Conservation (phyloP, 345 rosid genomes). For the Pseudoturritis turrita region DNA sequence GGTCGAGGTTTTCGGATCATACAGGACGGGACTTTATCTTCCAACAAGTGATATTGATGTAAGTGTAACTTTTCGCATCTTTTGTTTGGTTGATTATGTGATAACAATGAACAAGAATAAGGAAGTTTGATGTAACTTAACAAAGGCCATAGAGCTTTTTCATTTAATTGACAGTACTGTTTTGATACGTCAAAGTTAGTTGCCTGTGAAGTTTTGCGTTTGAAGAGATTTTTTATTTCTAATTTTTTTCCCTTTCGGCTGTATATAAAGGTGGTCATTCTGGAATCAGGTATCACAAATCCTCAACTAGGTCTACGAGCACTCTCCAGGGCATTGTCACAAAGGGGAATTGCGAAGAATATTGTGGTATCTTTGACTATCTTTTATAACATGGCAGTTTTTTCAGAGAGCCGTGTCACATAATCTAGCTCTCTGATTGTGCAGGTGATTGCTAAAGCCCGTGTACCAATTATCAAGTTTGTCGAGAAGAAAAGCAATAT, state of each 20-base stretch:
- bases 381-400: not conserved
- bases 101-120: not conserved
- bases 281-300: slow-evolving; percentile 62
- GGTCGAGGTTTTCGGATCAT: slow-evolving; percentile 92
- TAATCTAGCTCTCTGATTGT: slow-evolving; percentile 1
- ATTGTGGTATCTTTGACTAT: slow-evolving; percentile 49
- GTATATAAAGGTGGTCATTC: slow-evolving; percentile 65
- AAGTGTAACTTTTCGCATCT: slow-evolving; percentile 30
- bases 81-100: not conserved
- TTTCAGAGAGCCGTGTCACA: not conserved
- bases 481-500: slow-evolving; percentile 79
- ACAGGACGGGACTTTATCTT: slow-evolving; percentile 80
- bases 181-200: not conserved
- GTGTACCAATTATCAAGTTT: slow-evolving; percentile 92
- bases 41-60: slow-evolving; percentile 98
- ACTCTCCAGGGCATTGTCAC: slow-evolving; percentile 77
- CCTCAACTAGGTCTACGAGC: slow-evolving; percentile 79
- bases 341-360: slow-evolving; percentile 74
- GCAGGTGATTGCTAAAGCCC: slow-evolving; percentile 90
- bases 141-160: not conserved
- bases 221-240: not conserved
- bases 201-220: not conserved
- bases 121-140: not conserved
- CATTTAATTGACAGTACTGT: too few relatives aligned
- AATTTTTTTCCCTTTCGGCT: not conserved